Base-by-base conservation (phyloP, 78 protist species). In the Planoprotostelium fungivorum region DNA sequence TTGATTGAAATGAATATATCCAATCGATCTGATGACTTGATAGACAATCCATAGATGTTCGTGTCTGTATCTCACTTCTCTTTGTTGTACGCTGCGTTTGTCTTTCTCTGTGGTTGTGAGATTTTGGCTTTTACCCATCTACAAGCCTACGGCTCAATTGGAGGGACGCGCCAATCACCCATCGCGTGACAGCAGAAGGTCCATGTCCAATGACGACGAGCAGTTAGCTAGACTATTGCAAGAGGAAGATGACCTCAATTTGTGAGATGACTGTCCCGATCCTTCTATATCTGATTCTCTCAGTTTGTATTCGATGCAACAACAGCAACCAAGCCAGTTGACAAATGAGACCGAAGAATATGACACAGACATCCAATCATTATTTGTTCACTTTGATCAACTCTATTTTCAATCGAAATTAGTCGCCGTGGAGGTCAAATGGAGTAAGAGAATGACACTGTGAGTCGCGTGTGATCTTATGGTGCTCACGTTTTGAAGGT, bases 391-490 rank as follows among this genome's bases (percentile, higher is more conserved):
- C 31, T 92, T 84, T 94, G 88, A 92, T 16, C 1, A 35, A 28
- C 29, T 5, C 63, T 35, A 38, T n/a, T 92, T 92, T 91, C 73
- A 90, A 1, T 36, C 88, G 1, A 84, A 89, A 37, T 94, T 92
- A 10, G 87, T 28, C 9, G 16, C 86, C 5, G 88, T 63, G 34
- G 35, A 83, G 1, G 93, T 92, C 63, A 84, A 51, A 87, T 92
- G 94, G 94, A 86, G 90, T 34, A 51, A 83, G 5, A 37, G 94
- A 34, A 92, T 92, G 94, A 92, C 94, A 29, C 63, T 90, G 38
- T 85, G 25, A 10, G 86, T 85, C 29, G 10, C 9, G 29, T 28
- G 25, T n/a, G n/a, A n/a, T n/a, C n/a, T n/a, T n/a, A n/a, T n/a
- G n/a, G n/a, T n/a, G n/a, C n/a, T n/a, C n/a, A n/a, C 36, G 36